Evolutionary conservation across 2,329 filamentous ascomycete genomes (phyloP).

Genomic region (Aspergillus quadrilineatus): DNA sequence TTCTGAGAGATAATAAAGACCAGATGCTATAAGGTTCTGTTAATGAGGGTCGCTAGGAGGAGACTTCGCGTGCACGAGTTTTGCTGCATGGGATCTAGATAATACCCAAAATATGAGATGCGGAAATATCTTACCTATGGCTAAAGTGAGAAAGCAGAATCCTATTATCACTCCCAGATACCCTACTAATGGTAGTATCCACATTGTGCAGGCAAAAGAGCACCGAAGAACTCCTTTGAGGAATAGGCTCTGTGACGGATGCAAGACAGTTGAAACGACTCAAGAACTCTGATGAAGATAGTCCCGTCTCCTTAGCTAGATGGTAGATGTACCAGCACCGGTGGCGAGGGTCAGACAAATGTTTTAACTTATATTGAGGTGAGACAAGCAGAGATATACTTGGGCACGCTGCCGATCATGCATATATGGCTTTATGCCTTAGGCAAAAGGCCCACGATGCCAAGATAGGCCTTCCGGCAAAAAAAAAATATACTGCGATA

Average conservation of each 20-base stretch:
- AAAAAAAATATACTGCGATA: conserved; percentile 7
- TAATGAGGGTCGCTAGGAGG: conserved; percentile 1
- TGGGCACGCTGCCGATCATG: conserved; percentile 1
- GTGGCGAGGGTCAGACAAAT: not conserved
- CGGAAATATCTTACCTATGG: conserved; percentile 63
- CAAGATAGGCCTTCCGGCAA: conserved; percentile 3
- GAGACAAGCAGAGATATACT: not conserved
- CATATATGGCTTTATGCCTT: conserved; percentile 15
- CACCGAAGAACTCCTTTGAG: not conserved
- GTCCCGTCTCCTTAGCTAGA: not conserved
- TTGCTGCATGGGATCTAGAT: not conserved
- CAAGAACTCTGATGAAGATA: not conserved
- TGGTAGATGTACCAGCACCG: not conserved
- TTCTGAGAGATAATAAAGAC: conserved; percentile 96
- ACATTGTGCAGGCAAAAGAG: conserved; percentile 62
- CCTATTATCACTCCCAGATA: conserved; percentile 84
- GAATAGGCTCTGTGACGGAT: not conserved
- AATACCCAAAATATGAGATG: not conserved
- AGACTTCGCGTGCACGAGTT: not conserved
- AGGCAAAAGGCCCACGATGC: conserved; percentile 8
- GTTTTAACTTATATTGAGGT: not conserved
- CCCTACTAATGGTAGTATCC: conserved; percentile 89
- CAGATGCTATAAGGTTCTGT: conserved; percentile 66
- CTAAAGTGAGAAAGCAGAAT: conserved; percentile 90
- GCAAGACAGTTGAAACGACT: not conserved